Evolutionary conservation across 495 filamentous ascomycete species (phyloP), one percentile per base, ranked within the genome.

Genomic region (Trichoderma reesei): DNA sequence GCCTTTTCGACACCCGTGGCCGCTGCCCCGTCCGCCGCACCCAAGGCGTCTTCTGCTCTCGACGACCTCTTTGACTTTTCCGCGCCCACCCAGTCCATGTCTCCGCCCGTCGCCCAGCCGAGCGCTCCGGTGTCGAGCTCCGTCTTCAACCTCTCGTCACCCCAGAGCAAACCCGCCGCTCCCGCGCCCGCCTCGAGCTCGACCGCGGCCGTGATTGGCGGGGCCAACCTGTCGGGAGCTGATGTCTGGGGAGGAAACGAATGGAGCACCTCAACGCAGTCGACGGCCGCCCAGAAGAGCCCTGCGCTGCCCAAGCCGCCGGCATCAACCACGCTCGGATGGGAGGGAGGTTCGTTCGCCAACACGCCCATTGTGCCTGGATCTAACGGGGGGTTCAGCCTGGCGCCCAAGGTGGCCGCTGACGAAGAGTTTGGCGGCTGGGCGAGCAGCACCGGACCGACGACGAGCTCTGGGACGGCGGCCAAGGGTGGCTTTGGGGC

Each of bases 391-490:
- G 80, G 80, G 1, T 82, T 82, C 65, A 75, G 73, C 13, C 67
- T 78, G 3, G 72, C 83, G 31, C 85, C 89, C 11, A 86, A 86
- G 67, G 87, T 94, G 3, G 82, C 84, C 37, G 85, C 84, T 0
- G 92, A 97, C 71, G 92, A 97, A 74, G 92, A 97, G 68, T 97
- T 96, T 76, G 92, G 92, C 16, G 91, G 91, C 31, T 97, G 92
- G 92, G 88, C 87, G 54, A 91, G 88, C 75, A 79, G 80, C 61
- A 78, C 80, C n/a, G 74, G 71, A 31, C 64, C 71, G 61, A 65
- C 77, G 59, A 64, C 70, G 26, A 26, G 26, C 62, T 84, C 72
- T 63, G 18, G n/a, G 3, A 33, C 3, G 7, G 66, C 64, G 39
- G 78, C 76, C 41, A 81, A 80, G 68, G 42, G 68, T 10, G 65